Percentiles rank a stretch among this genome's conserved stretches.
Evolutionary conservation across 2,329 filamentous ascomycete genomes (phyloP).

Genomic region (Paramyrothecium sp.): DNA sequence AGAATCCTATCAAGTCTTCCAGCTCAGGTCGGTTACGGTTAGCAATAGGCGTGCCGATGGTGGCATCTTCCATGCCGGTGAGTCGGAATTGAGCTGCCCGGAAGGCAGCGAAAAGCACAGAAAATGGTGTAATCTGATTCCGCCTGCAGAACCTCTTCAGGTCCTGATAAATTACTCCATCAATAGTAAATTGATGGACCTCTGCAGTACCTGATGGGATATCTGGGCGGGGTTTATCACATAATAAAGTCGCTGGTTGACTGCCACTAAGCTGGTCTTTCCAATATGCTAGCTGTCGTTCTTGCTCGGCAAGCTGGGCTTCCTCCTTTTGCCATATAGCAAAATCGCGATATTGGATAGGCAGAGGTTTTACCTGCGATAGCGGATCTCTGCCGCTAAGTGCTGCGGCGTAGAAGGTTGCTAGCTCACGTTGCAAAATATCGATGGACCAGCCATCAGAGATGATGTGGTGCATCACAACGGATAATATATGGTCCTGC

Average conservation of each 20-base stretch:
- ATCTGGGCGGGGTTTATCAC: slow-evolving; percentile 12
- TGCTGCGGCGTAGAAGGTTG: not conserved
- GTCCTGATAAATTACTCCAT: slow-evolving; percentile 4
- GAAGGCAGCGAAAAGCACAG: slow-evolving; percentile 20
- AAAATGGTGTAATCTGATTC: slow-evolving; percentile 7
- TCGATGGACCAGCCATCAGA: slow-evolving; percentile 4
- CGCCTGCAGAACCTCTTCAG: slow-evolving; percentile 9
- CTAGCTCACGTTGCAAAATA: not conserved
- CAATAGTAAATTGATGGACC: slow-evolving; percentile 3
- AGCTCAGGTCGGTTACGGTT: slow-evolving; percentile 15
- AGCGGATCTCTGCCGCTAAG: not conserved
- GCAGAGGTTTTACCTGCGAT: not conserved
- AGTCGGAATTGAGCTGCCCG: slow-evolving; percentile 22
- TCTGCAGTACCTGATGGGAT: slow-evolving; percentile 11
- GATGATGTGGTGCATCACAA: slow-evolving; percentile 12
- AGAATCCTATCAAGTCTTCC: slow-evolving; percentile 19
- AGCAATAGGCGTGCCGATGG: slow-evolving; percentile 15
- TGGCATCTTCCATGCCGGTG: slow-evolving; percentile 18
- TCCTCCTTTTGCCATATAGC: not conserved
- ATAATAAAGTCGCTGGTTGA: slow-evolving; percentile 12
- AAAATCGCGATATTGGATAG: not conserved
- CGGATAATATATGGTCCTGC: slow-evolving; percentile 1
- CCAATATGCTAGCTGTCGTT: not conserved
- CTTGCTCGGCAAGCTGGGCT: not conserved
- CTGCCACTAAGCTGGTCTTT: slow-evolving; percentile 11